These are phyloP conservation scores for Calonectria pseudoturangicola DNA, from an alignment of 2,329 filamentous ascomycete species.

Conservation along the genomic window DNA sequence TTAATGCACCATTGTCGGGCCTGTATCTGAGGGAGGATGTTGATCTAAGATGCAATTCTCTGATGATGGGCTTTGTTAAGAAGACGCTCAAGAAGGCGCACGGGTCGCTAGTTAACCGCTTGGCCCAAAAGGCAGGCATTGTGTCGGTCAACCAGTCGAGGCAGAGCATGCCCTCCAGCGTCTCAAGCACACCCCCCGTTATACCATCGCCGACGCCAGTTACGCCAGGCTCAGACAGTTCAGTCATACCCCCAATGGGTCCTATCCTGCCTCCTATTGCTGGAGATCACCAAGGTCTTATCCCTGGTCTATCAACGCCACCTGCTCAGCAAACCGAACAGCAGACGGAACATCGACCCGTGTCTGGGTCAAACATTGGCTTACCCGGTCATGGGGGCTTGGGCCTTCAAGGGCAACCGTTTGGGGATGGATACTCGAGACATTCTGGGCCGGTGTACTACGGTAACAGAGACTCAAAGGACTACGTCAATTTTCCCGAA, in stretches of 20 bases:
- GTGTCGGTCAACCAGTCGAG: constrained; percentile 45
- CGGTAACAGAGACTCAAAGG: constrained; percentile 46
- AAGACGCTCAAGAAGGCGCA: constrained; percentile 88
- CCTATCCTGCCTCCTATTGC: constrained; percentile 44
- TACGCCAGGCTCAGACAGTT: constrained; percentile 41
- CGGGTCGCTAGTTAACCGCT: constrained; percentile 78
- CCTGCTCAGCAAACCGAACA: constrained; percentile 29
- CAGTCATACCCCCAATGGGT: constrained; percentile 39
- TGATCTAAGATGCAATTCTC: constrained; percentile 84
- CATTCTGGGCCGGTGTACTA: constrained; percentile 48
- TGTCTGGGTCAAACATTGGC: constrained; percentile 12
- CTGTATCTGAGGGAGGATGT: constrained; percentile 91
- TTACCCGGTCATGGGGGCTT: constrained; percentile 28
- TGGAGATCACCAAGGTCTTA: constrained; percentile 35
- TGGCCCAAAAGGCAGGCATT: constrained; percentile 63
- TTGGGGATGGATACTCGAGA: constrained; percentile 38
- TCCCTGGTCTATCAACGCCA: constrained; percentile 32
- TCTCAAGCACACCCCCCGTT: constrained; percentile 31
- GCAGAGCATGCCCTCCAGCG: constrained; percentile 40
- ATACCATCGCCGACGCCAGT: constrained; percentile 44
- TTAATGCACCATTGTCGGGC: constrained; percentile 79
- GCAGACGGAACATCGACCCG: constrained; percentile 6
- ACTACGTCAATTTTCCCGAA: constrained; percentile 48
- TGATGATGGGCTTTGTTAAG: constrained; percentile 86
- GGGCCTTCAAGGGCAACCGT: constrained; percentile 22